Evolutionary conservation across 2,329 filamentous ascomycete genomes (phyloP), one percentile per base, ranked within the genome.

Genomic region (Alternaria novae-zelandiae): DNA sequence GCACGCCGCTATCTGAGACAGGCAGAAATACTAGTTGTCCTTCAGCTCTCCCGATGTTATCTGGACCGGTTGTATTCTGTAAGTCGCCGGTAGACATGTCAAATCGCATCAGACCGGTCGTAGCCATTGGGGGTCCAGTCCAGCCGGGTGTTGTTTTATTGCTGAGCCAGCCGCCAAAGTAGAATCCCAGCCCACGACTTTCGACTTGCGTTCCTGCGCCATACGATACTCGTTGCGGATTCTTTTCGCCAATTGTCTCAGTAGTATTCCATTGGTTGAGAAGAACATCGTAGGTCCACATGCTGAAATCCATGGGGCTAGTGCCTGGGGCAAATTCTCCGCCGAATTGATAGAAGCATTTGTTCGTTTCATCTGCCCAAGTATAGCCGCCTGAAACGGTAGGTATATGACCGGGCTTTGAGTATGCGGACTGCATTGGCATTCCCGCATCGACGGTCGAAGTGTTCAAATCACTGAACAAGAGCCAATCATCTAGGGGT

Each of bases 301-400:
- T 82, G 21, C 78, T 78, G 57, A 86, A 85, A 0, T 82, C 73
- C 41, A 81, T 78, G 0, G 86, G 85, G 3, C 80, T 66, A 45
- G 43, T 65, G 6, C 71, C 68, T 12, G 63, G 50, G 41, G 71
- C 72, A 61, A 84, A 86, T 65, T 89, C 86, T 49, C 89, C 89
- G 11, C 88, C 89, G 70, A 86, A 90, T 3, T 88, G 80, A 72
- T 89, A 90, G 54, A 91, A 84, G 46, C 84, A 82, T 72, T 89
- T 89, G 78, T 91, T 90, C 43, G 88, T 82, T 25, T 84, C 80
- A 72, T 90, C 89, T 8, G 83, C 81, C 88, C 88, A 90, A 12
- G 90, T 78, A 4, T 84, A 74, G 11, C 83, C 83, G 25, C 84
- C 82, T 46, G 79, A 77, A 8, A 85, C 78, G 63, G 80, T 79